Evolutionary conservation across 768 basidiomycete species (phyloP).

Genomic region (Termitomyces sp.): DNA sequence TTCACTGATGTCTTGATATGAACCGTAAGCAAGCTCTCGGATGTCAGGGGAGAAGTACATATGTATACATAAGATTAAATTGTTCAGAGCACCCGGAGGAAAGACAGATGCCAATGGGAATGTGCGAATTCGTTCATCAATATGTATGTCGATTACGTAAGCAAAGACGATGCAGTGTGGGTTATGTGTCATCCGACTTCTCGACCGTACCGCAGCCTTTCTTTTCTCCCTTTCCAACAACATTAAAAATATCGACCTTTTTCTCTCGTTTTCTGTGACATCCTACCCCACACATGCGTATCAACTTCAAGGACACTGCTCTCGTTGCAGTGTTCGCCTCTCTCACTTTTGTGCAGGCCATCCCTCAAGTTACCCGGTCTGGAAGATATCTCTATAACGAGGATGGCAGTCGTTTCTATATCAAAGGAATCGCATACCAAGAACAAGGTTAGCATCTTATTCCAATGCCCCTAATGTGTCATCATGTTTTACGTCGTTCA

Average conservation of each 20-base stretch:
- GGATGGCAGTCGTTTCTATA: slow-evolving; percentile 77
- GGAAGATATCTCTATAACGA: slow-evolving; percentile 82
- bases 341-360: slow-evolving; percentile 52
- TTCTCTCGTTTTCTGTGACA: slow-evolving; percentile 1
- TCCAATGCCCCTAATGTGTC: neutral
- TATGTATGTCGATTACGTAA: too few species aligned
- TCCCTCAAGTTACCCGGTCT: slow-evolving; percentile 62
- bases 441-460: slow-evolving; percentile 53
- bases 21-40: too few species aligned
- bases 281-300: slow-evolving; percentile 19
- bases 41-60: too few species aligned
- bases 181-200: neutral
- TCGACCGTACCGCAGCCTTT: neutral
- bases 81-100: too few species aligned
- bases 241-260: slow-evolving; percentile 1
- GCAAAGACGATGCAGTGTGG: too few species aligned
- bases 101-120: too few species aligned
- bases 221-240: slow-evolving; percentile 1
- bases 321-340: slow-evolving; percentile 36
- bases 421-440: slow-evolving; percentile 87
- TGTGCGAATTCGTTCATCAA: too few species aligned
- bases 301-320: slow-evolving; percentile 25
- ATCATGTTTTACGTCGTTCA: slow-evolving; percentile 1
- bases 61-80: too few species aligned
- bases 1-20: too few species aligned